These are phyloP conservation scores for Malus asiatica DNA, from an alignment of 306 rosid genomes.

Conservation along the genomic window DNA sequence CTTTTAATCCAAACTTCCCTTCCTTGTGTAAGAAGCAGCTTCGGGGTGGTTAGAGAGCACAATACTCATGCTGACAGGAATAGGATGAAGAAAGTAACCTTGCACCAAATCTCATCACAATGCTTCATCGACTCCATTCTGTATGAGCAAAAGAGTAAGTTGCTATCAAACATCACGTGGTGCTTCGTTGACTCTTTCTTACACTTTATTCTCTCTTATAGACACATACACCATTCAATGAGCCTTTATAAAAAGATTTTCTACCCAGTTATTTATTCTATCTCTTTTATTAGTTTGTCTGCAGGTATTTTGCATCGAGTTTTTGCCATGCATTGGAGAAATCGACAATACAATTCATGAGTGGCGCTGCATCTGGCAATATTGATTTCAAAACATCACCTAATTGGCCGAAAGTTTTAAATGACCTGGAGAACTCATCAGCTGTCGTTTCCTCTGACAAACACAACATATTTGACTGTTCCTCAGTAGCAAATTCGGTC, in stretches of 20 bases:
- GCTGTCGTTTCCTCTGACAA: slow-evolving; percentile 18
- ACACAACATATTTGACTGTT: slow-evolving; percentile 17
- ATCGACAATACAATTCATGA: slow-evolving; percentile 29
- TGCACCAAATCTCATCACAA: slow-evolving; percentile 57
- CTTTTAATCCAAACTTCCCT: slow-evolving; percentile 50
- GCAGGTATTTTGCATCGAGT: slow-evolving; percentile 63
- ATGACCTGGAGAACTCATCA: slow-evolving; percentile 35
- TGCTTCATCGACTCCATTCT: slow-evolving; percentile 57
- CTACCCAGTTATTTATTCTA: slow-evolving; percentile 22
- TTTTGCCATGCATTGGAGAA: slow-evolving; percentile 64
- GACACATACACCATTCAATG: neutral
- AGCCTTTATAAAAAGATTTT: neutral
- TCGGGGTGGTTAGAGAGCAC: slow-evolving; percentile 20
- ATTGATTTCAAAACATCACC: slow-evolving; percentile 40
- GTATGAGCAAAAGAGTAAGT: slow-evolving; percentile 68
- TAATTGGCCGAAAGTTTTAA: slow-evolving; percentile 53
- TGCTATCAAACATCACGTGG: slow-evolving; percentile 1
- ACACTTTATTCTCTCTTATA: neutral
- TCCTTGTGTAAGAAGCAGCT: slow-evolving; percentile 30
- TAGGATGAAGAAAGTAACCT: slow-evolving; percentile 42
- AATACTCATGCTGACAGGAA: slow-evolving; percentile 26
- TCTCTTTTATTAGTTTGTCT: slow-evolving; percentile 60
- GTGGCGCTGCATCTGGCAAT: slow-evolving; percentile 21
- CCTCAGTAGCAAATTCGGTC: slow-evolving; percentile 18
- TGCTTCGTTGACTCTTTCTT: neutral